phyloP scores from a whole-genome alignment of 2,329 filamentous ascomycete species.

The Sporothrix brunneoviolacea region DNA sequence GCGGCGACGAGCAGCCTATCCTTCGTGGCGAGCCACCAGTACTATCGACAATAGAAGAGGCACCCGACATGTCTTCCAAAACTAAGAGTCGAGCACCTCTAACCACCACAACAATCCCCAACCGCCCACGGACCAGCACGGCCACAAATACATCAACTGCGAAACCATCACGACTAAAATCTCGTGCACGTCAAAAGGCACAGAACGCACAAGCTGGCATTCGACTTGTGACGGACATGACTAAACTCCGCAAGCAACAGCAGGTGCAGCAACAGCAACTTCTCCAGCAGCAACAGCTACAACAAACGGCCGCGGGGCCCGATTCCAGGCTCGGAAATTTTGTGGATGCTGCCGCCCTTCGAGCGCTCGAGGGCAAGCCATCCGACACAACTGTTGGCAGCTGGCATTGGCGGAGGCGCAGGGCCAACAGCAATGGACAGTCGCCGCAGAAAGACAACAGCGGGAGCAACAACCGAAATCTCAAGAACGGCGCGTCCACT shows the following conservation, averaged over 20 bases:
- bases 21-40: constrained; percentile 14
- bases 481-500: constrained; percentile 17
- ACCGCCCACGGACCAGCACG: not conserved
- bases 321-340: constrained; percentile 38
- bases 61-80: not conserved
- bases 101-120: not conserved
- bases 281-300: constrained; percentile 29
- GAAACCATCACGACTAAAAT: constrained; percentile 45
- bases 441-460: constrained; percentile 23
- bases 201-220: constrained; percentile 58
- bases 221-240: constrained; percentile 63
- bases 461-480: not conserved
- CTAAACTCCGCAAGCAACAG: constrained; percentile 38
- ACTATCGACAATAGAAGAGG: constrained; percentile 9
- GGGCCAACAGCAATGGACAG: constrained; percentile 26
- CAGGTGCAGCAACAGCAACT: constrained; percentile 36
- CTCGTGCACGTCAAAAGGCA: constrained; percentile 53
- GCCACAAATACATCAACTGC: constrained; percentile 26
- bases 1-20: not conserved
- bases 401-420: constrained; percentile 49
- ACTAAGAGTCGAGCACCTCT: not conserved
- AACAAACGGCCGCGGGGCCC: constrained; percentile 30
- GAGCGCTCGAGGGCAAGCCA: constrained; percentile 51
- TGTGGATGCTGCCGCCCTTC: constrained; percentile 52
- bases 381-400: constrained; percentile 48